A percentile compares a stretch with the other conserved stretches of the same genome.
Conservation (phyloP, 2,329 filamentous ascomycete species). For the Simplicillium sp. region DNA sequence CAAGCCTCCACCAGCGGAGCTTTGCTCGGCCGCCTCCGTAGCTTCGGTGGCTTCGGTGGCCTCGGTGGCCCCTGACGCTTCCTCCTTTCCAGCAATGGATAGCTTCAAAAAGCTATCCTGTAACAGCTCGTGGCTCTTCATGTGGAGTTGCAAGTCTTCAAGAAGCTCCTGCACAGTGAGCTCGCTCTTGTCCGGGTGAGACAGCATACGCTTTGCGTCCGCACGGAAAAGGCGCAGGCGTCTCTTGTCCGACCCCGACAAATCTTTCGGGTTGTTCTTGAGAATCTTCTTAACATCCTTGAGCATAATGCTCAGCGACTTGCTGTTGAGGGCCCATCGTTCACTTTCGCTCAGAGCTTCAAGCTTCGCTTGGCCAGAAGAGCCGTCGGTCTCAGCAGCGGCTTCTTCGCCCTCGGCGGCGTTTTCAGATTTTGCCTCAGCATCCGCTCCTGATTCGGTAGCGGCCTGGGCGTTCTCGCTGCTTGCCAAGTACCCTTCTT, state of each 20-base stretch:
- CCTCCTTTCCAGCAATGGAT: constrained; percentile 9
- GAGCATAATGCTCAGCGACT: constrained; percentile 17
- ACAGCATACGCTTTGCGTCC: constrained; percentile 52
- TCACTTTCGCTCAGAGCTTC: constrained; percentile 14
- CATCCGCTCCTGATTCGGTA: background rate
- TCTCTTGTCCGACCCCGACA: constrained; percentile 66
- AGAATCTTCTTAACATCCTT: constrained; percentile 22
- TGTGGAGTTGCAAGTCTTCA: constrained; percentile 20
- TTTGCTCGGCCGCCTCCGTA: constrained; percentile 2
- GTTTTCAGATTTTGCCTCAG: constrained; percentile 9
- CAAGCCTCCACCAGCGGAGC: background rate
- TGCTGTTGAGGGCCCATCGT: constrained; percentile 14
- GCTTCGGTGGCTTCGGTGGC: constrained; percentile 2
- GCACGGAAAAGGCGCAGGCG: constrained; percentile 64
- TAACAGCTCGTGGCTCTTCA: constrained; percentile 21
- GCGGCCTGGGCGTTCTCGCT: constrained; percentile 4
- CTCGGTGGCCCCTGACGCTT: constrained; percentile 2
- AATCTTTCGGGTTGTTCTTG: constrained; percentile 33
- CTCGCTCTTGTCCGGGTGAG: constrained; percentile 20
- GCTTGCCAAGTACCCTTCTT: constrained; percentile 7
- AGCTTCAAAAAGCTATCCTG: constrained; percentile 20
- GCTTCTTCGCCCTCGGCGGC: constrained; percentile 9
- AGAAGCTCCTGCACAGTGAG: constrained; percentile 19
- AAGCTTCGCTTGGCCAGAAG: constrained; percentile 7
- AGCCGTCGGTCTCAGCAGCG: constrained; percentile 9